These are phyloP conservation scores for Conticribra guillardii DNA, from an alignment of 108 stramenopile genomes.

Conservation along the genomic window DNA sequence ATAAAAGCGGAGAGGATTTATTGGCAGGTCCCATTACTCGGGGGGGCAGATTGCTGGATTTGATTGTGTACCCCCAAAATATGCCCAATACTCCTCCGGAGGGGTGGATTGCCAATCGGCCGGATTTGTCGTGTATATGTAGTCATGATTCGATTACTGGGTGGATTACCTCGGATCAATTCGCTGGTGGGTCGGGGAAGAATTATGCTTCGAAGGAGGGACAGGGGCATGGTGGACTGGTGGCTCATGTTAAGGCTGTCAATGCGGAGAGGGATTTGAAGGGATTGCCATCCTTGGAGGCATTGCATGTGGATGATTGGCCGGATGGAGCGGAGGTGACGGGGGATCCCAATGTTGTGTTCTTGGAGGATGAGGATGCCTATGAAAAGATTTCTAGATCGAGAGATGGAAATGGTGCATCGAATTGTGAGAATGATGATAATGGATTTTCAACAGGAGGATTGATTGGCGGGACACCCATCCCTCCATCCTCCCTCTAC, in stretches of 20 bases:
- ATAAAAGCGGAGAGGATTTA: constrained; percentile 11
- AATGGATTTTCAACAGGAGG: constrained; percentile 3
- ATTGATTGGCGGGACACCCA: constrained; percentile 64
- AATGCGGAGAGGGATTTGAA: constrained; percentile 70
- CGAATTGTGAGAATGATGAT: constrained; percentile 10
- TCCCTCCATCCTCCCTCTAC: constrained; percentile 63
- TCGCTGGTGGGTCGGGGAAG: constrained; percentile 58
- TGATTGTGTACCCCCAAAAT: constrained; percentile 88
- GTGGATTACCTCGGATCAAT: constrained; percentile 63
- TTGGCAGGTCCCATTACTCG: constrained; percentile 20
- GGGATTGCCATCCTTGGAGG: constrained; percentile 55
- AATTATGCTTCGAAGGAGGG: constrained; percentile 41
- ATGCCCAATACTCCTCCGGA: constrained; percentile 88
- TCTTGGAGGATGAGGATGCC: constrained; percentile 77
- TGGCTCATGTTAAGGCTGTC: constrained; percentile 71
- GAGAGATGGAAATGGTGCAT: constrained; percentile 3
- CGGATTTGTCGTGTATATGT: constrained; percentile 75
- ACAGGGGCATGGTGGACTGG: constrained; percentile 69
- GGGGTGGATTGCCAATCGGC: constrained; percentile 67
- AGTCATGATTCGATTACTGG: constrained; percentile 81
- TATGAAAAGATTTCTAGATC: constrained; percentile 23
- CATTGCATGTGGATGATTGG: constrained; percentile 79
- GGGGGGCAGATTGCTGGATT: constrained; percentile 65
- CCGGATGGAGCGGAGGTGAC: constrained; percentile 65
- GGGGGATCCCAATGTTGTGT: constrained; percentile 61